These are phyloP conservation scores for Pseudodiploospora longispora DNA, from an alignment of 2,329 filamentous ascomycete genomes.

Conservation along the genomic window DNA sequence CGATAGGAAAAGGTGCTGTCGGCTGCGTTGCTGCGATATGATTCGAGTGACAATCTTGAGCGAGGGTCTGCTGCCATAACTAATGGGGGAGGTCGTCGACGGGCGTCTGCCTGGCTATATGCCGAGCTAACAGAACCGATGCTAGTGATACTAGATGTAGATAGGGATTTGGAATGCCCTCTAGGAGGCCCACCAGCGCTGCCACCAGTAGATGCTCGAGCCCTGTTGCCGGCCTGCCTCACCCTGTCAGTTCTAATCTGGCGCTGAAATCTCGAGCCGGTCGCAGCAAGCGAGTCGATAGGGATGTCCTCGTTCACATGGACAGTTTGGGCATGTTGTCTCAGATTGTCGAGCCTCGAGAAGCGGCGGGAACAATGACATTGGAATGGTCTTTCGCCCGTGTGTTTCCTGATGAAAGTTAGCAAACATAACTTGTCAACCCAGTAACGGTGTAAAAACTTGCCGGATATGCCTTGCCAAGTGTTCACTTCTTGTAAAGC, in stretches of 20 bases:
- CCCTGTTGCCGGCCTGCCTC: constrained; percentile 61
- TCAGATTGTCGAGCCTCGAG: constrained; percentile 86
- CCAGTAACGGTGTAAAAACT: background rate
- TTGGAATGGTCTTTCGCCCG: constrained; percentile 90
- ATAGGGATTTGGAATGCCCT: constrained; percentile 79
- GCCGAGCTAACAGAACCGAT: constrained; percentile 59
- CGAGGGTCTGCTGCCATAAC: constrained; percentile 72
- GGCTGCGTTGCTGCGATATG: constrained; percentile 52
- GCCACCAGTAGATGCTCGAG: constrained; percentile 68
- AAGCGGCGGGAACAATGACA: constrained; percentile 93
- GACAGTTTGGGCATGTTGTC: constrained; percentile 95
- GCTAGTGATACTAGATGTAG: constrained; percentile 77
- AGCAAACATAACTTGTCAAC: constrained; percentile 1
- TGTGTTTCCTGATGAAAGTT: constrained; percentile 67
- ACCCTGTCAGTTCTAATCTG: constrained; percentile 85
- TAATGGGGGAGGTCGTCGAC: constrained; percentile 70
- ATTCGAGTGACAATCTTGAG: constrained; percentile 58
- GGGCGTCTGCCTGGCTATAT: constrained; percentile 58
- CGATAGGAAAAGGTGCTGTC: constrained; percentile 57
- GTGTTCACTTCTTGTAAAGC: constrained; percentile 94
- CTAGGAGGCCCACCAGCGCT: constrained; percentile 63
- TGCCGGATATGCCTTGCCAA: constrained; percentile 88
- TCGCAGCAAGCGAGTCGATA: constrained; percentile 83
- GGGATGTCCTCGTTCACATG: constrained; percentile 98
- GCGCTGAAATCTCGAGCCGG: constrained; percentile 82